Base-by-base conservation (phyloP, 1,284 basidiomycete genomes). In the Microbotryum intermedium region DNA sequence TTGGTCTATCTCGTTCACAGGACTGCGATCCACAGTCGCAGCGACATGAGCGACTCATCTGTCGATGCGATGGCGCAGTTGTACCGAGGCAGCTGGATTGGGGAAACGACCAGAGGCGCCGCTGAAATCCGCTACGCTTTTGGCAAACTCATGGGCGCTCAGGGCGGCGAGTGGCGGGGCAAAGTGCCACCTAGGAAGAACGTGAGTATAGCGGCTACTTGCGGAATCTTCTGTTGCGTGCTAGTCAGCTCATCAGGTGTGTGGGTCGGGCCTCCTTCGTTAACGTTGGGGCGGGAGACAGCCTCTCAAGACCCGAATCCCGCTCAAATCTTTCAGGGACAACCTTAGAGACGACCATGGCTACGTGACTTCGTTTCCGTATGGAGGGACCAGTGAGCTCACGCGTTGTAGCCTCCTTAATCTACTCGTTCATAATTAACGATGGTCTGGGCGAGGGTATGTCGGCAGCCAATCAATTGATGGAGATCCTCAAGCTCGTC, bases 351-450 rank as follows among this genome's bases (percentile, higher is more conserved):
- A 52, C 2, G 57, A 53, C 0, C 21, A 21, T 3, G 65, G 65
- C 9, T 66, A 66, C 49, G 65, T 66, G 23, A 66, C 65, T n/a
- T 58, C 58, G 9, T 66, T 66, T 51, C 65, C 65, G 11, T 59
- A 64, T 25, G 62, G 65, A 8, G 62, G 65, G n/a, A 28, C 63
- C 26, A 66, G 64, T 65, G 48, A 46, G 64, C 58, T 30, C 13
- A 23, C 1, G 8, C 21, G 8, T 7, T 20, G 16, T 47, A 13
- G 6, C 44, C 8, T 39, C 45, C 21, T 16, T 42, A 13, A 6
- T 26, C 20, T 34, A 16, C 23, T 9, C 18, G 6, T 13, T 7
- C 7, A 4, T 11, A 20, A 28, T 49, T 49, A 25, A 52, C 50
- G 4, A 1, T 20, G 1, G n/a, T 7, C 29, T 13, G 13, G 16